Base-by-base conservation (phyloP, 345 rosid species). In the Eucalyptus brandiana region DNA sequence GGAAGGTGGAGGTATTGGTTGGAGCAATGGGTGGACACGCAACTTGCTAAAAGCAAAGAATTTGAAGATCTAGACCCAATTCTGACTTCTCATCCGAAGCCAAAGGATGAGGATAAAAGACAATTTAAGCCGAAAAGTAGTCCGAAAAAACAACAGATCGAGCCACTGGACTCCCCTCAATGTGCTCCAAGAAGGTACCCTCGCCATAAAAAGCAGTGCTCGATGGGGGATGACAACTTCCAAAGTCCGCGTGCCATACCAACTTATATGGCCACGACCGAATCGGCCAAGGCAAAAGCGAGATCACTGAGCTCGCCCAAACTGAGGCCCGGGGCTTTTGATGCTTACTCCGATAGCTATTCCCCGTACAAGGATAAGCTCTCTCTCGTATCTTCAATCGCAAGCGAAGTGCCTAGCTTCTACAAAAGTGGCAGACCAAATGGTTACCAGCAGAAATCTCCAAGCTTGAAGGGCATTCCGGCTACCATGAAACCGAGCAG, bases 231-330 rank as follows among this genome's bases (percentile, higher is more conserved):
- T 21, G 99, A 97, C 80, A 95, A 93, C 7, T 93, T 90, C 87
- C 65, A 94, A 9, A 87, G 91, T 40, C 91, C 95, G 42, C 95
- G 90, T 53, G 60, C 86, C 18, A 60, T 94, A 30, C 99, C 98
- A 87, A 93, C 99, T 69, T 97, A 97, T 90, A 97, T 97, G 99
- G 96, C 98, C 83, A 94, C 98, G 87, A 97, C 99, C 23, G 95
- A 95, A 92, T 96, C 99, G 12, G 99, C 99, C 56, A 95, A 92
- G 92, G 99, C 97, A 80, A 97, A 96, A 90, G 90, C 94, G 87
- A 96, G 98, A 92, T 95, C 99, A 44, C 44, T 92, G 72, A 96
- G 97, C 92, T 93, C 99, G 9, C 99, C 97, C 5, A 96, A 93
- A 92, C 86, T 93, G 50, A 94, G 98, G 89, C 93, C 97, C 2